Evolutionary conservation across 176 grass and related monocot genomes (phyloP), one percentile per base, ranked within the genome.

Genomic region (Puya raimondii): DNA sequence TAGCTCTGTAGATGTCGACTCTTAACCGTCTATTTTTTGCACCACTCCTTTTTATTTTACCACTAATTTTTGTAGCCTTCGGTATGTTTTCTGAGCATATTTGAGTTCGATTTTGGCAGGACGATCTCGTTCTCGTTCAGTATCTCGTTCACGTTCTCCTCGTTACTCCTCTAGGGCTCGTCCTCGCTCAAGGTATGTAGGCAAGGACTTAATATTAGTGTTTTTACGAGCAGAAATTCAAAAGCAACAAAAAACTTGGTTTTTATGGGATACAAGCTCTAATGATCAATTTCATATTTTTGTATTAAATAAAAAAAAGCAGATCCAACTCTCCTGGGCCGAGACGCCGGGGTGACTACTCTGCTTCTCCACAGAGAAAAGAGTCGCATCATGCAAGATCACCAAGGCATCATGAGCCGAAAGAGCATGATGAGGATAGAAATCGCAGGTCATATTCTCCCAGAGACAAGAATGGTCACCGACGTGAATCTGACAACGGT

Each of bases 251-350:
- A 61, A 2, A 26, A 58, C 18, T 14, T 4, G 11, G 10, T 26
- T 20, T 50, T 51, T 26, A 6, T 51, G 5, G 12, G 3, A n/a
- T 7, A 50, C 49, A 16, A 42, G 23, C 10, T 51, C 49, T 12
- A 42, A 42, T 42, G 33, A 3, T 9, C 63, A 10, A 3, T 47
- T 4, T n/a, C 25, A 27, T 65, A 64, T 64, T 3, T 80, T 27
- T 71, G 64, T 9, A 48, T 49, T 73, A 54, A 53, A 17, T 51
- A 67, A 26, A 9, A 9, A 33, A 68, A 53, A 77, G 50, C 47
- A 91, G 88, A 56, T 99, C 94, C 29, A 83, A 84, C 72, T 99
- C 94, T 74, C 89, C 94, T 77, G 84, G 70, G 54, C 82, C 80
- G 51, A 93, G 80, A 71, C 79, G 78, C 23, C 82, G 77, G 33